phyloP scores from a whole-genome alignment of 495 filamentous ascomycete genomes.

The Hypoxylon trugodes region DNA sequence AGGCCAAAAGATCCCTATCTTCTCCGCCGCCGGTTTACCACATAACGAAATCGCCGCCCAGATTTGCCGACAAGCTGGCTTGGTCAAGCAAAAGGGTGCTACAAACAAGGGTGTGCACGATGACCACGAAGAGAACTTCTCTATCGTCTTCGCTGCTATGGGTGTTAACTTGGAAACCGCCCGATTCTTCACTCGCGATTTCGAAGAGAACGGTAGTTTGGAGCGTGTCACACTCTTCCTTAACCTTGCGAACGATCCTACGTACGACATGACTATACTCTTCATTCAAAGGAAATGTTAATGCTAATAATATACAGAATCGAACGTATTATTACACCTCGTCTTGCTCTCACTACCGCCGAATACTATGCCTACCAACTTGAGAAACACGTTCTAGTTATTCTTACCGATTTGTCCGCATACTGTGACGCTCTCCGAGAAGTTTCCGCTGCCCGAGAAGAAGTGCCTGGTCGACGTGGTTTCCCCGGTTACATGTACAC shows the following conservation, averaged over 20 bases:
- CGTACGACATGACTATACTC: constrained; percentile 65
- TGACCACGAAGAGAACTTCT: constrained; percentile 98
- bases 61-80: constrained; percentile 93
- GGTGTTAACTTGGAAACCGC: constrained; percentile 99
- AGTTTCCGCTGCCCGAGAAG: constrained; percentile 96
- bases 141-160: constrained; percentile 99
- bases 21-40: constrained; percentile 96
- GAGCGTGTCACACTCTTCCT: constrained; percentile 97
- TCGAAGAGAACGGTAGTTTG: constrained; percentile 99
- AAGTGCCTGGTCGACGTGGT: constrained; percentile 99
- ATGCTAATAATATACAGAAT: constrained; percentile 68
- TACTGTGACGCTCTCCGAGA: constrained; percentile 99
- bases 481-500: constrained; percentile 99
- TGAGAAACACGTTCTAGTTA: constrained; percentile 99
- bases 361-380: constrained; percentile 99
- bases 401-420: constrained; percentile 95
- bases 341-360: constrained; percentile 96
- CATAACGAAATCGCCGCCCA: constrained; percentile 99
- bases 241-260: constrained; percentile 98
- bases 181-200: constrained; percentile 98
- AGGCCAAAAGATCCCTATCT: constrained; percentile 99
- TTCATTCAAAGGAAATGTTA: background rate
- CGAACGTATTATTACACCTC: constrained; percentile 99
- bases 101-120: constrained; percentile 95
- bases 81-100: constrained; percentile 80